Conservation (phyloP, 164 flowering plant genomes). For the Kalanchoe fedtschenkoi region DNA sequence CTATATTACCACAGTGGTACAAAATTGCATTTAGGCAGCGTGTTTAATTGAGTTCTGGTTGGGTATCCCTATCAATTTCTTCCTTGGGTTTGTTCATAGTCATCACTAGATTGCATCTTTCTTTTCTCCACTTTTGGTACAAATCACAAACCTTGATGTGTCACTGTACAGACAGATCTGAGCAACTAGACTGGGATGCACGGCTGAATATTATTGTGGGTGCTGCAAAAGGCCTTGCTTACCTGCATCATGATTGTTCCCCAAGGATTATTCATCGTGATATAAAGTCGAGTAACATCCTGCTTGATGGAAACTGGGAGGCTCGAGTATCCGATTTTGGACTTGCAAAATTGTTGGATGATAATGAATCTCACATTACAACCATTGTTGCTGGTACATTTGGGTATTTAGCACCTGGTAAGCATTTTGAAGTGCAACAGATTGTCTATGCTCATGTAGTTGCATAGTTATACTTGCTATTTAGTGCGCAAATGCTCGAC, state of each 20-base stretch:
- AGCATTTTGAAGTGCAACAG: not conserved
- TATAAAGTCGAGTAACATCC: conserved; percentile 91
- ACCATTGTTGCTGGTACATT: conserved; percentile 98
- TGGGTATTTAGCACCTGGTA: conserved; percentile 95
- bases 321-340: conserved; percentile 95
- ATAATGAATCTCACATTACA: conserved; percentile 84
- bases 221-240: conserved; percentile 82
- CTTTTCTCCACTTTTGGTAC: not conserved
- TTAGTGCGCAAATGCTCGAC: not conserved
- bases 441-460: not conserved
- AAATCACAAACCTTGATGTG: not conserved
- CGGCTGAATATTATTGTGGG: conserved; percentile 75
- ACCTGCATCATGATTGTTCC: conserved; percentile 89
- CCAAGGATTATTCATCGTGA: conserved; percentile 85
- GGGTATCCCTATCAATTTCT: not conserved
- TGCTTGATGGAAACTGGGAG: conserved; percentile 76
- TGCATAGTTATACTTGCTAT: not conserved
- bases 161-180: conserved; percentile 18
- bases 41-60: not conserved
- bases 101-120: not conserved
- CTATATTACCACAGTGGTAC: not conserved
- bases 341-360: conserved; percentile 83
- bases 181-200: conserved; percentile 51
- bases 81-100: not conserved
- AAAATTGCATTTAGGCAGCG: not conserved